These are phyloP conservation scores for Pseudonitzschia multiseries DNA, from an alignment of 108 stramenopile species.

Conservation along the genomic window DNA sequence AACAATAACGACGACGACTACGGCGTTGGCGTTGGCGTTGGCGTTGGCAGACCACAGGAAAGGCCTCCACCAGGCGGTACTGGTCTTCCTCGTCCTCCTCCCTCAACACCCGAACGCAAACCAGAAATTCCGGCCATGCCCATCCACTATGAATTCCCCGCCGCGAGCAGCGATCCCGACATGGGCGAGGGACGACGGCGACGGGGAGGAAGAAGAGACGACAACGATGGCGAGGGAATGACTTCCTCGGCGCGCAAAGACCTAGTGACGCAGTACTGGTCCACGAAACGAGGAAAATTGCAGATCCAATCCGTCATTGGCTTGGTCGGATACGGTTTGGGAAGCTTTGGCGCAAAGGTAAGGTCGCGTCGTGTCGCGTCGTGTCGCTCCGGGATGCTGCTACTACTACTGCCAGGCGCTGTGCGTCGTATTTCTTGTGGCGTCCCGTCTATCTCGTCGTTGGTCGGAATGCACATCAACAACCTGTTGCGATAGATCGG, in stretches of 20 bases:
- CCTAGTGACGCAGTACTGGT: constrained; percentile 67
- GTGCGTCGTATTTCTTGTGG: too few species aligned
- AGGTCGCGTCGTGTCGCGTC: constrained; percentile 4
- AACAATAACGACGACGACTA: neutral
- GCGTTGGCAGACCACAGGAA: neutral
- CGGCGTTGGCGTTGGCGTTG: neutral
- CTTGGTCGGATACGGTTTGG: constrained; percentile 46
- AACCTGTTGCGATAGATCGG: too few species aligned
- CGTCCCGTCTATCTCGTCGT: too few species aligned
- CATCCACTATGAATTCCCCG: constrained; percentile 49
- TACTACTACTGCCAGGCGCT: too few species aligned
- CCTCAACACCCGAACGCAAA: neutral
- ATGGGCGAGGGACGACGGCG: neutral
- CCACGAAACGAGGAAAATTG: constrained; percentile 52
- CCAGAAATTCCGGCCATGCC: constrained; percentile 12
- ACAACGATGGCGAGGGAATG: constrained; percentile 33
- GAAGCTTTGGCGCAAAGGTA: constrained; percentile 66
- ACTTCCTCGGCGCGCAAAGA: constrained; percentile 63
- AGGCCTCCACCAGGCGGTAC: neutral
- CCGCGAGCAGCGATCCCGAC: neutral
- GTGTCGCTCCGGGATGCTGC: too few species aligned
- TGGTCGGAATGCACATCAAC: too few species aligned
- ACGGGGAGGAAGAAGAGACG: neutral
- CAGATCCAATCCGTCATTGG: constrained; percentile 50
- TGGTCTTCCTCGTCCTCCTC: too few species aligned